phyloP scores from a whole-genome alignment of 345 rosid species.

The Eucalyptus pauciflora region DNA sequence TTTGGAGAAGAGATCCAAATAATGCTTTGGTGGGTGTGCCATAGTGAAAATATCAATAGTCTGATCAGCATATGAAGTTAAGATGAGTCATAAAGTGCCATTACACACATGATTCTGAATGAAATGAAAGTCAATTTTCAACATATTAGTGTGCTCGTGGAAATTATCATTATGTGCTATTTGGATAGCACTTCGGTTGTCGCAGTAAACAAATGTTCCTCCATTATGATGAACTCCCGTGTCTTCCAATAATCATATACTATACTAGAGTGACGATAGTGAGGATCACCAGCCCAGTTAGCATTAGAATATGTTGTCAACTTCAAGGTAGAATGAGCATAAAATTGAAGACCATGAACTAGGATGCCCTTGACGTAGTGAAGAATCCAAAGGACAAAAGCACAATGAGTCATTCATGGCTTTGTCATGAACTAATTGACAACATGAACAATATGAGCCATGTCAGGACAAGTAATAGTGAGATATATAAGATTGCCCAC shows the following conservation, averaged over 20 bases:
- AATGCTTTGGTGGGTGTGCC: not conserved
- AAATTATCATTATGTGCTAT: not conserved
- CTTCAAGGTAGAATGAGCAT: not conserved
- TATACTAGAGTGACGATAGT: not conserved
- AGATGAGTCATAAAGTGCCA: not conserved
- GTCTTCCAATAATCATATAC: not conserved
- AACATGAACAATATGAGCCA: not conserved
- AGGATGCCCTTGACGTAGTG: not conserved
- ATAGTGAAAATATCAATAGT: not conserved
- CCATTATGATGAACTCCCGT: not conserved
- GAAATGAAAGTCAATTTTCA: not conserved
- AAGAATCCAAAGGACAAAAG: not conserved
- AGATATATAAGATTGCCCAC: not conserved
- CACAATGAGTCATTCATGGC: not conserved
- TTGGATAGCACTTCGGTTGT: accelerated
- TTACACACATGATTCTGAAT: not conserved
- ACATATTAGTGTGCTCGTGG: not conserved
- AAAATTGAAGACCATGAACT: not conserved
- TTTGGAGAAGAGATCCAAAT: not conserved
- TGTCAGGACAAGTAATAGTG: not conserved
- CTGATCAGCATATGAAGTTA: not conserved
- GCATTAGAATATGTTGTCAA: not conserved
- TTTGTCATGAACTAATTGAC: not conserved
- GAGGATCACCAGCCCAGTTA: accelerated
- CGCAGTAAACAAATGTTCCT: not conserved